These are phyloP conservation scores for Suillus cothurnatus DNA, from an alignment of 768 basidiomycete genomes.

Conservation along the genomic window DNA sequence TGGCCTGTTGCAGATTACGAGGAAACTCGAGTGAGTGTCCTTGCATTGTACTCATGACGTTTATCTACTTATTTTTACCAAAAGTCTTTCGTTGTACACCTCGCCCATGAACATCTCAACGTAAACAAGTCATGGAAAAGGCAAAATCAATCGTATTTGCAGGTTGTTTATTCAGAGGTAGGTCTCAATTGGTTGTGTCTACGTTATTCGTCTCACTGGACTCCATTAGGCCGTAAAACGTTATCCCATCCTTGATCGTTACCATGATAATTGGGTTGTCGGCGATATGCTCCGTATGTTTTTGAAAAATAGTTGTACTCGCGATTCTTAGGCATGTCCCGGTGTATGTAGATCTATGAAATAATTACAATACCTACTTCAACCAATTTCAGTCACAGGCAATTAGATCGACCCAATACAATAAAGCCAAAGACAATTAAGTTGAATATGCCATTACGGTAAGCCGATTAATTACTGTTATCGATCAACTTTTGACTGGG, in stretches of 20 bases:
- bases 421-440: neutral
- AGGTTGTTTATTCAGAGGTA: neutral
- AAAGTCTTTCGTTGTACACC: neutral
- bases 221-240: neutral
- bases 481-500: neutral
- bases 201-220: neutral
- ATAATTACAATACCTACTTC: neutral
- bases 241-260: neutral
- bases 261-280: neutral
- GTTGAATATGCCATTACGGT: neutral
- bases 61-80: neutral
- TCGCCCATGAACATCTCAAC: neutral
- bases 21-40: constrained; percentile 1
- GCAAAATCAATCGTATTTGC: neutral
- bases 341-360: neutral
- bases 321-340: neutral
- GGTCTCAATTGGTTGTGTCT: neutral
- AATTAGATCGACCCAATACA: neutral
- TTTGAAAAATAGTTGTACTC: neutral
- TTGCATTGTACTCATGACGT: neutral
- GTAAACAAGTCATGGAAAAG: neutral
- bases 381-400: neutral
- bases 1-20: constrained; percentile 1
- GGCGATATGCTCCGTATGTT: neutral
- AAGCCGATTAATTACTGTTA: neutral